These are phyloP conservation scores for Carex cristatella DNA, from an alignment of 176 grass and related monocot species.

Conservation along the genomic window DNA sequence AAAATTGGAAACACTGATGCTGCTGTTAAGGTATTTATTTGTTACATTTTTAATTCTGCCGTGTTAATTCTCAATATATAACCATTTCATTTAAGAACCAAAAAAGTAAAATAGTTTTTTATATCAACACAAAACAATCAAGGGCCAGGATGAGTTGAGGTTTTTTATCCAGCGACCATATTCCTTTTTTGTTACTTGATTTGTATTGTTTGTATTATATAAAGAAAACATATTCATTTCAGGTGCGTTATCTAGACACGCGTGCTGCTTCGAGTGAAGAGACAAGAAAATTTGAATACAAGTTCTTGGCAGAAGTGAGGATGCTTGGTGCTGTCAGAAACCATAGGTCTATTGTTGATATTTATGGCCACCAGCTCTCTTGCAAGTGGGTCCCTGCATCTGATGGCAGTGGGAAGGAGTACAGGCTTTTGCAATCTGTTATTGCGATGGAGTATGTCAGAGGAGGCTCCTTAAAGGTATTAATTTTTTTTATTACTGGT, in stretches of 20 bases:
- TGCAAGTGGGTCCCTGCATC: constrained; percentile 69
- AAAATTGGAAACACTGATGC: constrained; percentile 81
- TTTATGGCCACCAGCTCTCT: constrained; percentile 93
- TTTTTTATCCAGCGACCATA: not conserved
- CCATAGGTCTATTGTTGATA: constrained; percentile 78
- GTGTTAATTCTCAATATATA: not conserved
- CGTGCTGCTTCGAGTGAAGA: constrained; percentile 43
- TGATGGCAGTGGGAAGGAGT: constrained; percentile 52
- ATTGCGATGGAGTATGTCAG: constrained; percentile 92
- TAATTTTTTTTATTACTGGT: constrained; percentile 11
- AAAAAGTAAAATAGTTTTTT: not conserved
- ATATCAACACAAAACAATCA: not conserved
- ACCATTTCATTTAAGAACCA: not conserved
- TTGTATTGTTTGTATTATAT: not conserved
- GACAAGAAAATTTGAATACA: constrained; percentile 69
- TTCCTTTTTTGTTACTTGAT: not conserved
- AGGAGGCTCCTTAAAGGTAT: constrained; percentile 87
- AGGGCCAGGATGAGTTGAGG: not conserved
- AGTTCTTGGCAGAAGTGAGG: constrained; percentile 84
- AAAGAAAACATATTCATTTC: not conserved
- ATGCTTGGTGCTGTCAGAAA: constrained; percentile 78
- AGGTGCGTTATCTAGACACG: constrained; percentile 67
- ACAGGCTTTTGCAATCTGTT: constrained; percentile 77
- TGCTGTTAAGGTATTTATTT: constrained; percentile 69
- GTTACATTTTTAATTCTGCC: constrained; percentile 3